phyloP scores from a whole-genome alignment of 768 basidiomycete species.

The Serendipita sp. region DNA sequence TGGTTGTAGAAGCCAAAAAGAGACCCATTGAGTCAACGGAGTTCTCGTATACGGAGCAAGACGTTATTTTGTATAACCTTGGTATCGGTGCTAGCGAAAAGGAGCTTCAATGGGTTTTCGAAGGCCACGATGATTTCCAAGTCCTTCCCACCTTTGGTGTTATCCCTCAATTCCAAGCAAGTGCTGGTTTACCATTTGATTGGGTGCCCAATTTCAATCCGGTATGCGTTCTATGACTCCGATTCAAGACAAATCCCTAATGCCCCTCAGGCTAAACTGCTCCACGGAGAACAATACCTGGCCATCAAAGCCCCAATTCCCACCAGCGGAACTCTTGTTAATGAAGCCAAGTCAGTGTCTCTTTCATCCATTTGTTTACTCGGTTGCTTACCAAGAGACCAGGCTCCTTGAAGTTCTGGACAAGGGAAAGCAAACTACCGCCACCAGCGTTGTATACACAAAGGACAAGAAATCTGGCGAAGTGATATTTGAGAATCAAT shows the following conservation, averaged over 20 bases:
- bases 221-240: conserved; percentile 26
- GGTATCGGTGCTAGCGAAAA: conserved; percentile 87
- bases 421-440: conserved; percentile 87
- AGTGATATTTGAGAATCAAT: conserved; percentile 80
- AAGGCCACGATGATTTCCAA: conserved; percentile 72
- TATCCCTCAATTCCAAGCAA: conserved; percentile 74
- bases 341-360: conserved; percentile 41
- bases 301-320: conserved; percentile 77
- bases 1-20: conserved; percentile 73
- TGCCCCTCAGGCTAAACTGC: conserved; percentile 60
- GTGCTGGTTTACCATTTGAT: conserved; percentile 50
- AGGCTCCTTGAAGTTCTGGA: conserved; percentile 70
- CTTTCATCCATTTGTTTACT: background rate
- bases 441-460: conserved; percentile 65
- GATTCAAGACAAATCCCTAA: background rate
- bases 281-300: conserved; percentile 95
- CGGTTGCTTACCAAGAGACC: background rate
- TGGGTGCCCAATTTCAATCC: conserved; percentile 94
- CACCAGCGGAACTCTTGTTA: conserved; percentile 64
- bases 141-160: conserved; percentile 92
- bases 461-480: conserved; percentile 64
- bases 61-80: conserved; percentile 89
- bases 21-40: conserved; percentile 32
- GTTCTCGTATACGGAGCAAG: conserved; percentile 71
- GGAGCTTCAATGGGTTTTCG: conserved; percentile 84